Evolutionary conservation across 2,329 filamentous ascomycete species (phyloP).

Genomic region (Fusarium oxysporum): DNA sequence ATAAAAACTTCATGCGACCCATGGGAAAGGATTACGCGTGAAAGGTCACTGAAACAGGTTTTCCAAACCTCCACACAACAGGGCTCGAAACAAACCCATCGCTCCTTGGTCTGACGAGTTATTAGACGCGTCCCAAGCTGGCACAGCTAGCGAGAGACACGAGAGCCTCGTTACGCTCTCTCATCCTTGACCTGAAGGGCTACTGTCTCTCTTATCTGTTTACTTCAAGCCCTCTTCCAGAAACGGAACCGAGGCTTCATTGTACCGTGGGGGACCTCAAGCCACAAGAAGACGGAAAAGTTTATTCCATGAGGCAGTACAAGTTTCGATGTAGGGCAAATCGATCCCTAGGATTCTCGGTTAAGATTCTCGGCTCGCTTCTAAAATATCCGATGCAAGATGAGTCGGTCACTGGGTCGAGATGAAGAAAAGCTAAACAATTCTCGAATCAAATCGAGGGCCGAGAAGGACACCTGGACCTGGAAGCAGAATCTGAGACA

Average conservation of each 20-base stretch:
- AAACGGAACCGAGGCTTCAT: not conserved
- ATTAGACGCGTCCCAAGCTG: conserved; percentile 30
- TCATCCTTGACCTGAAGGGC: not conserved
- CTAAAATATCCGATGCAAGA: conserved; percentile 32
- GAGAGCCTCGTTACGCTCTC: conserved; percentile 14
- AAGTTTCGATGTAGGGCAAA: conserved; percentile 3
- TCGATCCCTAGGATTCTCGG: conserved; percentile 13
- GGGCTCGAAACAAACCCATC: conserved; percentile 29
- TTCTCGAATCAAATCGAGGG: conserved; percentile 16
- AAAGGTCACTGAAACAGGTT: conserved; percentile 12
- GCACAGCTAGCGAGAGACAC: conserved; percentile 27
- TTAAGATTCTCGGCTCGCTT: conserved; percentile 27
- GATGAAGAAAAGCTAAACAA: conserved; percentile 4
- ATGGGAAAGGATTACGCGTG: conserved; percentile 13
- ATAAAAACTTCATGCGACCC: conserved; percentile 2
- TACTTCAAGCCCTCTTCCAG: conserved; percentile 5
- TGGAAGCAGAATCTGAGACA: conserved; percentile 27
- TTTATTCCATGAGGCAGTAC: not conserved
- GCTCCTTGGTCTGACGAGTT: conserved; percentile 10
- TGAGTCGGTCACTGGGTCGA: conserved; percentile 14
- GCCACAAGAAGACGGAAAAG: not conserved
- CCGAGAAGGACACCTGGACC: conserved; percentile 11
- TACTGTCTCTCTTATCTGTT: conserved; percentile 2
- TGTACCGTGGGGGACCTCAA: not conserved
- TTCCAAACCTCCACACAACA: conserved; percentile 15